These are phyloP conservation scores for Volutella citrinella DNA, from an alignment of 2,329 filamentous ascomycete species.

Conservation along the genomic window DNA sequence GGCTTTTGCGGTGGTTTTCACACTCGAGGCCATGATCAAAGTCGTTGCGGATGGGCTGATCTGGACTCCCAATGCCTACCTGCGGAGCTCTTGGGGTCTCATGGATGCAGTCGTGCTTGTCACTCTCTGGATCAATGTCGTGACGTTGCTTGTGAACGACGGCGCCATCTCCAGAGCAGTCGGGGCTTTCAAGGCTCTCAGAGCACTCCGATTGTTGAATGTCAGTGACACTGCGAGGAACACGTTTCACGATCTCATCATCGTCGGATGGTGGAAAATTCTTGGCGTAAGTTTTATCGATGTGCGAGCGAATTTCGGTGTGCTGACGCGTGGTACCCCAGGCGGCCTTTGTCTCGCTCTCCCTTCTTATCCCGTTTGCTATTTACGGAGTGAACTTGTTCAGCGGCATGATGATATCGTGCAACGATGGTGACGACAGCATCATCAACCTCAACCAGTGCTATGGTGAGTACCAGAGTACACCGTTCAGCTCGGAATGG, in stretches of 20 bases:
- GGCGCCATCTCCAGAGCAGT: constrained; percentile 85
- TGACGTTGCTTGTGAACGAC: constrained; percentile 76
- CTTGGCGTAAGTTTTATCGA: constrained; percentile 68
- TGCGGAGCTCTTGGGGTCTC: constrained; percentile 93
- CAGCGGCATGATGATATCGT: constrained; percentile 72
- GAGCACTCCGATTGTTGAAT: constrained; percentile 87
- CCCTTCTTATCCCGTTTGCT: constrained; percentile 91
- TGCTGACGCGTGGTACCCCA: too few relatives aligned
- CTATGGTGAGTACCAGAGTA: constrained; percentile 75
- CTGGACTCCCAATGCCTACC: constrained; percentile 96
- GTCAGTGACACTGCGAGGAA: constrained; percentile 94
- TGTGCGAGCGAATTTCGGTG: too few relatives aligned
- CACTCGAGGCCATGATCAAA: constrained; percentile 83
- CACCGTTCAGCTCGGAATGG: constrained; percentile 74
- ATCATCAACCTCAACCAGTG: constrained; percentile 68
- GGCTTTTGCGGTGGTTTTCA: constrained; percentile 84
- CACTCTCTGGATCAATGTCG: constrained; percentile 93
- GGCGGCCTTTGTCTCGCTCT: constrained; percentile 90
- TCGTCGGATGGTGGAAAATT: constrained; percentile 92
- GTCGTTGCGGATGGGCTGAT: constrained; percentile 93
- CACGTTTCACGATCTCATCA: constrained; percentile 94
- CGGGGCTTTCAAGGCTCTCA: constrained; percentile 93
- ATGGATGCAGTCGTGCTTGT: constrained; percentile 90
- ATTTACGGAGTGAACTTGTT: constrained; percentile 95
- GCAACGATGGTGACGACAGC: constrained; percentile 61